A percentile compares a stretch with the other conserved stretches of the same genome.
phyloP scores from a whole-genome alignment of 306 rosid species.

The Begonia masoniana region DNA sequence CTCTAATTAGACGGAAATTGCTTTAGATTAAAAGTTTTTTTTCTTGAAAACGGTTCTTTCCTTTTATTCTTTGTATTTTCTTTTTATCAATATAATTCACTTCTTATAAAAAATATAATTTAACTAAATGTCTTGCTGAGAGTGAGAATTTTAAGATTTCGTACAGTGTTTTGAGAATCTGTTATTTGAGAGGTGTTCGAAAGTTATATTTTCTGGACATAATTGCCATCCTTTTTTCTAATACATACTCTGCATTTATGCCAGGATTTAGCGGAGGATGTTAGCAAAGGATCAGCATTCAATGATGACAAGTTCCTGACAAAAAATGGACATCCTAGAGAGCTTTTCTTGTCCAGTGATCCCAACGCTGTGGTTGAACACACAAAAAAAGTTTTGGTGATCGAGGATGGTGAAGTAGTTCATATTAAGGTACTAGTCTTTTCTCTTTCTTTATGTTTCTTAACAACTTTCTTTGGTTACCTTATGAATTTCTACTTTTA shows the following conservation, averaged over 20 bases:
- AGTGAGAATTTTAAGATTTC: background rate
- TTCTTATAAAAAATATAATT: too few relatives aligned
- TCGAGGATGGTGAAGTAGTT: conserved; percentile 94
- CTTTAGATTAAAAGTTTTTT: too few relatives aligned
- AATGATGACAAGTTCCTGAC: conserved; percentile 70
- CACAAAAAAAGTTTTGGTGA: conserved; percentile 82
- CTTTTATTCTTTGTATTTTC: too few relatives aligned
- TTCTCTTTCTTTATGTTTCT: background rate
- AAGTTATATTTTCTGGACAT: background rate
- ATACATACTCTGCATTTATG: conserved; percentile 3
- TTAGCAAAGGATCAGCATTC: conserved; percentile 55
- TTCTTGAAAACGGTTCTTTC: too few relatives aligned
- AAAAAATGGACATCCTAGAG: conserved; percentile 66
- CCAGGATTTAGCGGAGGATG: conserved; percentile 62
- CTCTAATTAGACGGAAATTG: too few relatives aligned
- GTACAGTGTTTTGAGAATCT: background rate
- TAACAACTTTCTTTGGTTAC: background rate
- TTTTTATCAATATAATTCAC: too few relatives aligned
- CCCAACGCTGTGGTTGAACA: conserved; percentile 94
- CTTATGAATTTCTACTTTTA: background rate
- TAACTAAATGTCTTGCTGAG: too few relatives aligned
- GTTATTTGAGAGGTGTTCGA: conserved; percentile 1
- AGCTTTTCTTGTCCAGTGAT: conserved; percentile 91
- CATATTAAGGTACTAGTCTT: conserved; percentile 69
- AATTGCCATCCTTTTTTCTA: background rate